These are phyloP conservation scores for Sporothrix humicola DNA, from an alignment of 2,329 filamentous ascomycete genomes.

Conservation along the genomic window DNA sequence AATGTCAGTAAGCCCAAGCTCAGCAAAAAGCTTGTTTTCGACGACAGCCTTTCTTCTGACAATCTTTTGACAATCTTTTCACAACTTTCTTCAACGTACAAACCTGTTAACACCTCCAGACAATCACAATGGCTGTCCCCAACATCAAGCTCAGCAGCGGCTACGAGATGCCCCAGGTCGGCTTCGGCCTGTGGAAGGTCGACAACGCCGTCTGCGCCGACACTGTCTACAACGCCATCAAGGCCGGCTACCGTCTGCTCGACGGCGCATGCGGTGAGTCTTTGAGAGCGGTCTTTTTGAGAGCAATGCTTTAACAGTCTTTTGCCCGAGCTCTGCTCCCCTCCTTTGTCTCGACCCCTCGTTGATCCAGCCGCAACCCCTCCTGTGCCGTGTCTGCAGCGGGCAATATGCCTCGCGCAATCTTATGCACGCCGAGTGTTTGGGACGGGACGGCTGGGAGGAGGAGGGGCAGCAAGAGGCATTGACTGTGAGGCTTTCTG, in stretches of 20 bases:
- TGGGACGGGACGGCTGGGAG: constrained; percentile 25
- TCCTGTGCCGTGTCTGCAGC: constrained; percentile 29
- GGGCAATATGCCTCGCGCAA: neutral
- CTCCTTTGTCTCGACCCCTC: constrained; percentile 29
- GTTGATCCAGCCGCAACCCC: constrained; percentile 22
- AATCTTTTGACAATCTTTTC: neutral
- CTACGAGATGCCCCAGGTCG: constrained; percentile 74
- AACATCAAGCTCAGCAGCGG: constrained; percentile 67
- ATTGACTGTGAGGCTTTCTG: too few species aligned
- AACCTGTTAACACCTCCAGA: neutral
- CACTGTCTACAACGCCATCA: constrained; percentile 76
- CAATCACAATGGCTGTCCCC: constrained; percentile 35
- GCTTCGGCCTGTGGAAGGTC: constrained; percentile 85
- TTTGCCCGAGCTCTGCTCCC: neutral
- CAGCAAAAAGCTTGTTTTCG: too few species aligned
- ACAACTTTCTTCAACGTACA: neutral
- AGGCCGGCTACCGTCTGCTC: constrained; percentile 65
- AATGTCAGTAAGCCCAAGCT: neutral
- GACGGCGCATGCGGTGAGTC: constrained; percentile 65
- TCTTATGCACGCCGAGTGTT: constrained; percentile 24
- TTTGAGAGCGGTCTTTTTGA: constrained; percentile 39
- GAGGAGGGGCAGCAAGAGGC: neutral
- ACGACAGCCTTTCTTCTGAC: too few species aligned
- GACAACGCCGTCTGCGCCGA: constrained; percentile 74
- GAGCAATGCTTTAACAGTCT: neutral